Percentiles rank a stretch among this genome's conserved stretches.
Conservation (phyloP, 2,329 filamentous ascomycete genomes). For the Alternaria sp. region DNA sequence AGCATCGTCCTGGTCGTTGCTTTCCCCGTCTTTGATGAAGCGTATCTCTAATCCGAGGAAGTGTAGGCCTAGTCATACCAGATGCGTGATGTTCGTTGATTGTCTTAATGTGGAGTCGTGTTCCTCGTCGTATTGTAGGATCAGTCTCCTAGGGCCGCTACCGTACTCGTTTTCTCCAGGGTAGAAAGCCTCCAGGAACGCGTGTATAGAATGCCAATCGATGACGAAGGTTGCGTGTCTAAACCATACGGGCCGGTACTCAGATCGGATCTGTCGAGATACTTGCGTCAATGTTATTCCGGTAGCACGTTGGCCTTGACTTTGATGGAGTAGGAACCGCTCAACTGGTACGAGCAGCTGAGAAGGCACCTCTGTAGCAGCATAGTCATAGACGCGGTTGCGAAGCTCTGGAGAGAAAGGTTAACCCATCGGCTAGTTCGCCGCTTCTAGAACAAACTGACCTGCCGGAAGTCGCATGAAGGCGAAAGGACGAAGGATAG, state of each 20-base stretch:
- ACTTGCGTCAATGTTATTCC: background rate
- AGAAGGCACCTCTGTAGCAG: background rate
- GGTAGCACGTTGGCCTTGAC: background rate
- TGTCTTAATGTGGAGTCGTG: background rate
- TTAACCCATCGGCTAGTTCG: background rate
- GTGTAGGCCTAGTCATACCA: background rate
- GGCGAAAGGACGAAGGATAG: background rate
- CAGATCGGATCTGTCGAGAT: background rate
- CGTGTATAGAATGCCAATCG: background rate
- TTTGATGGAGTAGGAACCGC: background rate
- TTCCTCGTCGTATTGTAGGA: background rate
- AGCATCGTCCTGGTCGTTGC: background rate
- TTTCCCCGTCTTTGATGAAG: background rate
- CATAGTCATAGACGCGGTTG: constrained; percentile 2
- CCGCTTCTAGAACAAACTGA: background rate
- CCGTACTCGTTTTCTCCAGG: background rate
- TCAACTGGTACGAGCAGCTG: background rate
- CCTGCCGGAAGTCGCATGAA: background rate
- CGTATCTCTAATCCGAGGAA: background rate
- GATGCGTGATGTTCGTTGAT: background rate
- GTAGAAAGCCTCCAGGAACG: background rate
- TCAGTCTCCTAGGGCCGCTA: background rate
- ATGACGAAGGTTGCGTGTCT: background rate
- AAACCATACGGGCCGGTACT: background rate
- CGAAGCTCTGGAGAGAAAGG: background rate